These are phyloP conservation scores for Aspergillus sp. DNA, from an alignment of 2,329 filamentous ascomycete genomes.

Conservation along the genomic window DNA sequence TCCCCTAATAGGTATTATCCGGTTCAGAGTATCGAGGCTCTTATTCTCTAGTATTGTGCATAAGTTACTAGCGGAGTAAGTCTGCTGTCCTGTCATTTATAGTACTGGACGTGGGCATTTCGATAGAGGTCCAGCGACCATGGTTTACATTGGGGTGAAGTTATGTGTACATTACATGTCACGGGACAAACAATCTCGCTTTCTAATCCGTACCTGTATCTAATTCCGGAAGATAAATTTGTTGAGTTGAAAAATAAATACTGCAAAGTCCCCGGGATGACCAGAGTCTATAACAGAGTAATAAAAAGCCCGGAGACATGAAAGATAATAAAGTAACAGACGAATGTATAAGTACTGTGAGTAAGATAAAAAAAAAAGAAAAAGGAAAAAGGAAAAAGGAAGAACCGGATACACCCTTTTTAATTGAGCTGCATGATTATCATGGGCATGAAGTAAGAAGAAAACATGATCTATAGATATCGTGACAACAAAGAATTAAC, in stretches of 20 bases:
- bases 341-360: not conserved
- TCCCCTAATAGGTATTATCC: not conserved
- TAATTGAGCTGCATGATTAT: constrained; percentile 8
- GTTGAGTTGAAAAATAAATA: not conserved
- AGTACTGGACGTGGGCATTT: too few relatives aligned
- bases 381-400: not conserved
- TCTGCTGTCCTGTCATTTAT: too few relatives aligned
- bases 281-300: not conserved
- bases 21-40: too few relatives aligned
- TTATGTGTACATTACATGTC: too few relatives aligned
- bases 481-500: constrained; percentile 14
- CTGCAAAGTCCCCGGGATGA: not conserved
- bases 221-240: not conserved
- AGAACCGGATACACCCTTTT: constrained; percentile 2
- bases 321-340: not conserved
- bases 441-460: constrained; percentile 3
- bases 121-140: not conserved
- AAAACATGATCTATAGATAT: constrained; percentile 3
- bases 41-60: too few relatives aligned
- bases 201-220: not conserved
- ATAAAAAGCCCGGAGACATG: not conserved
- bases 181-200: too few relatives aligned
- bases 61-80: too few relatives aligned
- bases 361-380: not conserved
- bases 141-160: not conserved